phyloP scores from a whole-genome alignment of 1,284 basidiomycete genomes.

The Pascua guehoae region DNA sequence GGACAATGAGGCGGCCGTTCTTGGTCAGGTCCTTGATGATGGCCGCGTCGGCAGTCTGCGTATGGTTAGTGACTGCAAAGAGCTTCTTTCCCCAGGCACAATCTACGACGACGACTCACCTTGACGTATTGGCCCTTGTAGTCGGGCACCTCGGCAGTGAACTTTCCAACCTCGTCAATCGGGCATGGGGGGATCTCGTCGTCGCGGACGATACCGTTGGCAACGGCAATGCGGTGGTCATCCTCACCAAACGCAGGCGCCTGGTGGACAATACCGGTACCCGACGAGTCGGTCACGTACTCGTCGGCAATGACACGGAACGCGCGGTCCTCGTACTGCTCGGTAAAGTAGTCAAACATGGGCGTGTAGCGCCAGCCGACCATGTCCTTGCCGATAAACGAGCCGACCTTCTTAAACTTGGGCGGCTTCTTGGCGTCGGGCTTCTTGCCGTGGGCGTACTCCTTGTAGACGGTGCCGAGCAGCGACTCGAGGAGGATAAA shows the following conservation, averaged over 20 bases:
- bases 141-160: slow-evolving; percentile 85
- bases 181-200: slow-evolving; percentile 97
- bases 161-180: slow-evolving; percentile 82
- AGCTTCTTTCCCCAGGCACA: no score
- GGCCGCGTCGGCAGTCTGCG: slow-evolving; percentile 69
- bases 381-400: slow-evolving; percentile 86
- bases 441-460: slow-evolving; percentile 58
- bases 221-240: slow-evolving; percentile 89
- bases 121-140: slow-evolving; percentile 91
- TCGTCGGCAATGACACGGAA: slow-evolving; percentile 87
- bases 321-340: slow-evolving; percentile 86
- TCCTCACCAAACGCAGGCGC: slow-evolving; percentile 98
- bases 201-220: slow-evolving; percentile 70
- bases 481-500: slow-evolving; percentile 91
- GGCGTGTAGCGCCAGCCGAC: slow-evolving; percentile 96
- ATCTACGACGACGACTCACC: no score
- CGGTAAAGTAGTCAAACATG: slow-evolving; percentile 93
- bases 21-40: slow-evolving; percentile 90
- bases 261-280: slow-evolving; percentile 98
- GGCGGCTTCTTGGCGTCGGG: slow-evolving; percentile 70
- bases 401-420: slow-evolving; percentile 86
- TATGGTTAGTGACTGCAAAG: no score
- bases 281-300: slow-evolving; percentile 90
- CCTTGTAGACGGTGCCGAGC: slow-evolving; percentile 89
- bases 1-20: slow-evolving; percentile 82